phyloP scores from a whole-genome alignment of 2,329 filamentous ascomycete species.

The Nigrospora sphaerica region DNA sequence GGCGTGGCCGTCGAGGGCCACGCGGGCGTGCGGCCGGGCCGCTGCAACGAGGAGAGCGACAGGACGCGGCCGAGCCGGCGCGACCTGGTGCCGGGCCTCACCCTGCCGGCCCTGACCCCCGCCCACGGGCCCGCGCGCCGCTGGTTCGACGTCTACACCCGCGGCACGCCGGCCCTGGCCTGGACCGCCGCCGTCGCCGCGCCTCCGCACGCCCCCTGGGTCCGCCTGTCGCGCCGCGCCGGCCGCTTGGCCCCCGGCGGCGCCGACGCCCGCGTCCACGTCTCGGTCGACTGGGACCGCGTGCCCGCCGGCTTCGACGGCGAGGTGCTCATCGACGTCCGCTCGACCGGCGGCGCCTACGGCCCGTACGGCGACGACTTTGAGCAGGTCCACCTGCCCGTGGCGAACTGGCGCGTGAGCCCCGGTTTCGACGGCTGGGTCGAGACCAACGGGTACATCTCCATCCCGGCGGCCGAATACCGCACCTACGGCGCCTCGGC shows the following conservation, averaged over 20 bases:
- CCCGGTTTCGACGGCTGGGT: constrained; percentile 20
- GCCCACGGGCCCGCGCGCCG: constrained; percentile 5
- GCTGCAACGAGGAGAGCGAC: constrained; percentile 46
- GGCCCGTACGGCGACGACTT: constrained; percentile 22
- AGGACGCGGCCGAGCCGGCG: constrained; percentile 33
- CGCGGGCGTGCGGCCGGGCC: constrained; percentile 21
- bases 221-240: constrained; percentile 26
- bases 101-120: constrained; percentile 8
- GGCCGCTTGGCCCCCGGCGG: constrained; percentile 30
- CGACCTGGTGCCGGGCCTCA: constrained; percentile 20
- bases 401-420: constrained; percentile 9
- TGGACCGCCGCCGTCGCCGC: constrained; percentile 44
- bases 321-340: constrained; percentile 20
- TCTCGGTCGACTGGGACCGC: constrained; percentile 37
- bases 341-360: constrained; percentile 25
- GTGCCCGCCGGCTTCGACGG: constrained; percentile 25
- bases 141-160: constrained; percentile 38
- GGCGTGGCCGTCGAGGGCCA: constrained; percentile 45
- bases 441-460: constrained; percentile 24
- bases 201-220: constrained; percentile 31
- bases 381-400: constrained; percentile 24
- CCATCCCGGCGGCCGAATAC: constrained; percentile 19
- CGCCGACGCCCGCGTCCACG: constrained; percentile 34
- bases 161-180: constrained; percentile 22
- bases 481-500: neutral